Percentiles rank a stretch among this genome's conserved stretches.
Evolutionary conservation across 805 yeast genomes (phyloP).

Genomic region (Maudiozyma barnettii): DNA sequence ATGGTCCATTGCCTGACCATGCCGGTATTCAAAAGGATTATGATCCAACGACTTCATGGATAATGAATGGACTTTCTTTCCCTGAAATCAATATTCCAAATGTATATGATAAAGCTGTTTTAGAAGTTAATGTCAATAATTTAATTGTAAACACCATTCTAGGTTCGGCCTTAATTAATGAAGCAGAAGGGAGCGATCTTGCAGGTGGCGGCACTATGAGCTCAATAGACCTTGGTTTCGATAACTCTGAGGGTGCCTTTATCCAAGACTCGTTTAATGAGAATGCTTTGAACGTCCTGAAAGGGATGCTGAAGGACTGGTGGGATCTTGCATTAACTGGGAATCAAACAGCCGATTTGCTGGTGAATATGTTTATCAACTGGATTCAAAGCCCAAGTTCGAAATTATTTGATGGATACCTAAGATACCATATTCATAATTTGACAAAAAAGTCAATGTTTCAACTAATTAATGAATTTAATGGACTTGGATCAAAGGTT

Average conservation of each 20-base stretch:
- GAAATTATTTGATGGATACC: constrained; percentile 60
- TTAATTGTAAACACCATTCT: constrained; percentile 78
- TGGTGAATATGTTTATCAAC: constrained; percentile 68
- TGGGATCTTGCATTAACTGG: constrained; percentile 80
- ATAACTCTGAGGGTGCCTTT: constrained; percentile 29
- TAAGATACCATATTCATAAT: constrained; percentile 82
- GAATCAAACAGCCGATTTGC: constrained; percentile 64
- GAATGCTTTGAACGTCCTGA: constrained; percentile 59
- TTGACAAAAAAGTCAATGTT: constrained; percentile 71
- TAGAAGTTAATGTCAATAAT: constrained; percentile 73
- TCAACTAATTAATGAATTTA: constrained; percentile 71
- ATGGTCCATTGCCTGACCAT: constrained; percentile 61
- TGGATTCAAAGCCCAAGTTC: constrained; percentile 83
- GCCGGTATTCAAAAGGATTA: constrained; percentile 72
- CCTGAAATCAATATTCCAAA: constrained; percentile 72
- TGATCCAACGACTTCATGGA: constrained; percentile 30
- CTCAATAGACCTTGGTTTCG: neutral
- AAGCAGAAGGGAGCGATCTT: constrained; percentile 77
- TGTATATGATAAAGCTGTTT: constrained; percentile 62
- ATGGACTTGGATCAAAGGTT: constrained; percentile 66
- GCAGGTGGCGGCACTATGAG: constrained; percentile 38
- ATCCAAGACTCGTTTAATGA: constrained; percentile 79
- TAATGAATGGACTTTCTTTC: constrained; percentile 51
- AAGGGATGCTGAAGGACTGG: constrained; percentile 76
- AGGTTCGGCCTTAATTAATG: constrained; percentile 74